Base-by-base conservation (phyloP, 2,329 filamentous ascomycete species). In the Geoglossum cookeanum region DNA sequence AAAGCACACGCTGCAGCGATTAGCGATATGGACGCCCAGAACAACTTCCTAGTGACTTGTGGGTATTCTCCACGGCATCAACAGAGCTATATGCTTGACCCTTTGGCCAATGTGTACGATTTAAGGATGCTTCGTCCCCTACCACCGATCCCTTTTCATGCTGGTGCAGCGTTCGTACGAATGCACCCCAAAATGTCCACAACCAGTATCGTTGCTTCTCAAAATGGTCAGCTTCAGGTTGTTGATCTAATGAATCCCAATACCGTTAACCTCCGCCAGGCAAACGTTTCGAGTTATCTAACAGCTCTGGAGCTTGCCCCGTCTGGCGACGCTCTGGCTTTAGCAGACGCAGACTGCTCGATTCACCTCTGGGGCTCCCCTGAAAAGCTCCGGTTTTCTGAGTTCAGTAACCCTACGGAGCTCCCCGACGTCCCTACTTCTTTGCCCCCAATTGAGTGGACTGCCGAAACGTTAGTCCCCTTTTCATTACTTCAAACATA, bases 181-280 rank as follows among this genome's bases (percentile, higher is more conserved):
- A 92, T 98, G 85, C 92, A 98, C 68, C 92, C 94, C 1, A 84
- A 89, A 64, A 86, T 98, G 79, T 84, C 89, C 22, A 96, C 92
- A 0, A 97, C 94, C 0, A 91, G 87, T 64, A 90, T 98, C 60
- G 87, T 98, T 55, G 83, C 90, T 32, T 95, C 91, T 2, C 88
- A 94, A 65, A 85, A 81, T 48, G 92, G 94, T 0, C 89, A 96
- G 68, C 85, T 98, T 68, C 91, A 98, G 67, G 85, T 97, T 13
- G 88, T 97, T 55, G 92, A 98, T 68, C 78, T 98, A 4, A 88
- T 94, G 80, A 95, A 95, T 61, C 87, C 88, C 0, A 90, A 94
- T 65, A 84, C 87, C 22, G 88, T 87, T 66, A 90, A 85, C 63
- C 80, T 95, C 55, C 80, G 86, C 55, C 89, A 94, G 70, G 84